Conservation (phyloP, 768 basidiomycete species). For the Mycena latifolia region DNA sequence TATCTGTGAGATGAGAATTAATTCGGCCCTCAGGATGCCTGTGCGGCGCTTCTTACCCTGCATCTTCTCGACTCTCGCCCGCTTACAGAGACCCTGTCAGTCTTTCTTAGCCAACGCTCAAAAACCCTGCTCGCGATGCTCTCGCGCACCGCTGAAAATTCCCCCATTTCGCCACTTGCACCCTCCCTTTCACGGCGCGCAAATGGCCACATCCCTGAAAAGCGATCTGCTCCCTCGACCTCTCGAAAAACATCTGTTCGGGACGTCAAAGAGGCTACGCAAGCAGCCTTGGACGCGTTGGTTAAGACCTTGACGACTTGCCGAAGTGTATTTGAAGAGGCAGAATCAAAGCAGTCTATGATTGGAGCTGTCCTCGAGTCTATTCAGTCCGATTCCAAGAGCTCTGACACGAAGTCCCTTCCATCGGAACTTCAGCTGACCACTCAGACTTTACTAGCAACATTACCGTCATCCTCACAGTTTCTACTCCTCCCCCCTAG, state of each 20-base stretch:
- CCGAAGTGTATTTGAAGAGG: slow-evolving; percentile 67
- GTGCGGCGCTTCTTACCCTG: slow-evolving; percentile 84
- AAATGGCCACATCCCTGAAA: slow-evolving; percentile 51
- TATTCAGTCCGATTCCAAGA: slow-evolving; percentile 67
- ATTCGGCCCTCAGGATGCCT: slow-evolving; percentile 65
- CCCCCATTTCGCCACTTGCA: slow-evolving; percentile 30
- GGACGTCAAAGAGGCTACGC: slow-evolving; percentile 67
- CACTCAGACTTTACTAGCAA: slow-evolving; percentile 74
- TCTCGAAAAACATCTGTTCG: slow-evolving; percentile 53
- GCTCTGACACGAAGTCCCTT: slow-evolving; percentile 43
- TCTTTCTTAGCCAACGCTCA: slow-evolving; percentile 79
- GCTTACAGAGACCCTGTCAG: slow-evolving; percentile 75
- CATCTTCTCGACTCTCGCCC: slow-evolving; percentile 92
- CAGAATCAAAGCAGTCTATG: slow-evolving; percentile 54
- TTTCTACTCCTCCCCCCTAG: slow-evolving; percentile 80
- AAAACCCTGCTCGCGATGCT: slow-evolving; percentile 65
- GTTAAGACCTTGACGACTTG: slow-evolving; percentile 69
- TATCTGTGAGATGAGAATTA: slow-evolving; percentile 1
- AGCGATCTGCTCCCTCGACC: slow-evolving; percentile 30
- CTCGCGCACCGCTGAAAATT: slow-evolving; percentile 45
- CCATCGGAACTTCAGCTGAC: slow-evolving; percentile 71
- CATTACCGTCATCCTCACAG: slow-evolving; percentile 87
- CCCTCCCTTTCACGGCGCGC: slow-evolving; percentile 33
- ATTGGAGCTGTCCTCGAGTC: slow-evolving; percentile 68
- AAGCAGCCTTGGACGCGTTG: slow-evolving; percentile 66